Evolutionary conservation across 176 grass and related monocot genomes (phyloP).

Genomic region (Pharus latifolius): DNA sequence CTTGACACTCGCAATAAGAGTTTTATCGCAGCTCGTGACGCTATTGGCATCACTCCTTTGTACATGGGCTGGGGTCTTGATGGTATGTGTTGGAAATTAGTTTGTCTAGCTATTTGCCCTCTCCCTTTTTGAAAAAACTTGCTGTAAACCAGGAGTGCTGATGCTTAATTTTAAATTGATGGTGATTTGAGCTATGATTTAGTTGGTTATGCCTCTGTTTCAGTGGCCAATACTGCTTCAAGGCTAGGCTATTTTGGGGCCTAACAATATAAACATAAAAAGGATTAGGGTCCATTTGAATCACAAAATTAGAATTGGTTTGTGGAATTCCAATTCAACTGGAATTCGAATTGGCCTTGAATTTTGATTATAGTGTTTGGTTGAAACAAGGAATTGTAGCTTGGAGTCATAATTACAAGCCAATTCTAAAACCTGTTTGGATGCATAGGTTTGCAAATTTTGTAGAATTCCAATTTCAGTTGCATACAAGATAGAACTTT

Average conservation of each 20-base stretch:
- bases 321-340: too few species aligned
- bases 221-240: background rate
- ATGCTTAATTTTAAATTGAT: background rate
- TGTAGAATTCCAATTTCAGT: too few species aligned
- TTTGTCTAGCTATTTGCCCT: background rate
- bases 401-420: too few species aligned
- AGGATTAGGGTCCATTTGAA: too few species aligned
- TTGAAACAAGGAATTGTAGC: too few species aligned
- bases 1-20: conserved; percentile 89
- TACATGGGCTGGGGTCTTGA: conserved; percentile 99
- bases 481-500: too few species aligned
- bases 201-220: background rate
- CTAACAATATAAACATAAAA: background rate
- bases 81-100: conserved; percentile 37
- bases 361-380: too few species aligned
- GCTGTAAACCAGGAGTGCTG: background rate
- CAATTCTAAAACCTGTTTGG: too few species aligned
- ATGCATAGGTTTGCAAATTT: too few species aligned
- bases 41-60: conserved; percentile 90
- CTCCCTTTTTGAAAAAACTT: background rate
- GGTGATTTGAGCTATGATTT: background rate
- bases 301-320: too few species aligned
- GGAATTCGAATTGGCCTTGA: too few species aligned
- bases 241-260: background rate
- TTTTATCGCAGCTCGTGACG: conserved; percentile 94